Evolutionary conservation across 2,329 filamentous ascomycete species (phyloP), one percentile per base, ranked within the genome.

Genomic region (Claviceps lovelessii): DNA sequence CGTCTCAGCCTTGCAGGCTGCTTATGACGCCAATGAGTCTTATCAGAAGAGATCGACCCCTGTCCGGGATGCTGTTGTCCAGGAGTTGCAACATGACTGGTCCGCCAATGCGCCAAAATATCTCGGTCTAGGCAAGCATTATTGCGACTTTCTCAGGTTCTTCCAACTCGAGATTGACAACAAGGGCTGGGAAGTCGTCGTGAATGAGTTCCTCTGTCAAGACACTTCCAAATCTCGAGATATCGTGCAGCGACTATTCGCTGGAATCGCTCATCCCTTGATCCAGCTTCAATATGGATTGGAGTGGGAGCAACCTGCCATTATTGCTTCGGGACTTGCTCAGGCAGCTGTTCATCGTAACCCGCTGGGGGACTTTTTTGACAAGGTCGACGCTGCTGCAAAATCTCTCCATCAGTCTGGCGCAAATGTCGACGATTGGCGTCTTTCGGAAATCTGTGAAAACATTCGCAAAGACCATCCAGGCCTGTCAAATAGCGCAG

Each of bases 271-370:
- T 2, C 88, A 95, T 63, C 88, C 89, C 2, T 71, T 93, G 17
- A 90, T 95, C 58, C 88, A 95, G 65, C 76, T 95, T 23, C 86
- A 89, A 51, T 95, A 89, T 64, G 90, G 86, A 5, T 65, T 95
- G 41, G 89, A 95, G 65, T 95, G 89, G 72, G 67, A 77, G 10
- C 88, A 95, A 64, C 88, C 88, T 2, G 86, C 86, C 42, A 82
- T 95, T 56, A 76, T 95, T 33, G 88, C 89, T 6, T 81, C 91
- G 69, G 89, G 74, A 1, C 78, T 95, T 19, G 88, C 90, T 0
- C 84, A 94, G 70, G 76, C 85, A 1, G 81, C 85, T 8, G 79
- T 89, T 1, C 88, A 94, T 63, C 70, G 75, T 7, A 70, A 76
- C 47, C 77, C 77, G 67, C 73, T 85, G 1, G 71, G 69, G 1